Conservation (phyloP, 2,329 filamentous ascomycete species). For the Hymenoscyphus repandus region DNA sequence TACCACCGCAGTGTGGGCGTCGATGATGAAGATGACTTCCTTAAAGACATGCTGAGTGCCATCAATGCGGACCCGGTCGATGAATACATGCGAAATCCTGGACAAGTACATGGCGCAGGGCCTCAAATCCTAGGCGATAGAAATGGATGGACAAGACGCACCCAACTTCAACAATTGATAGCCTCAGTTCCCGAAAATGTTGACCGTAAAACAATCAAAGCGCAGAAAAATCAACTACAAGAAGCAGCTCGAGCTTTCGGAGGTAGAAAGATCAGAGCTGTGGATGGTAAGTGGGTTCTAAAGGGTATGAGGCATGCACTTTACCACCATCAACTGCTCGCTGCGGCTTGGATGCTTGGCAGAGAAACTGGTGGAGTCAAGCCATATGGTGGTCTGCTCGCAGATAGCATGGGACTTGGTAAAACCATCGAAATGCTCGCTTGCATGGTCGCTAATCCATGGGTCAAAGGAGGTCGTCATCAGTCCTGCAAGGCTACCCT, state of each 20-base stretch:
- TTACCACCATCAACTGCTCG: constrained; percentile 46
- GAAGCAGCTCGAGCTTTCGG: constrained; percentile 40
- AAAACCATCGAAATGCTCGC: constrained; percentile 51
- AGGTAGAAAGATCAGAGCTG: constrained; percentile 29
- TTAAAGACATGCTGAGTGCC: not conserved
- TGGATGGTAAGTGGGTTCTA: constrained; percentile 37
- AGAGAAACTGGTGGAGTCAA: constrained; percentile 37
- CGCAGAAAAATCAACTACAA: constrained; percentile 34
- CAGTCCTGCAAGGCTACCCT: constrained; percentile 24
- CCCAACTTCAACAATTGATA: constrained; percentile 24
- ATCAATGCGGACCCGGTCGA: constrained; percentile 17
- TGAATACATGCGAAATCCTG: constrained; percentile 20
- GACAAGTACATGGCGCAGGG: constrained; percentile 16
- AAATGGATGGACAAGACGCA: constrained; percentile 12
- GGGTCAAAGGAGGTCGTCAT: constrained; percentile 33
- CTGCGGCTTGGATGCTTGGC: constrained; percentile 47
- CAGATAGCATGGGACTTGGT: constrained; percentile 60
- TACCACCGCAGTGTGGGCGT: too few species aligned
- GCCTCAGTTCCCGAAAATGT: constrained; percentile 23
- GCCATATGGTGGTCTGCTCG: constrained; percentile 50
- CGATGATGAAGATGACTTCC: too few species aligned
- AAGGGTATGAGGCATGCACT: constrained; percentile 43
- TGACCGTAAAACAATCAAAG: constrained; percentile 11
- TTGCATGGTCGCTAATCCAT: constrained; percentile 35
- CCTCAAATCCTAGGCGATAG: constrained; percentile 14